A percentile compares a stretch with the other conserved stretches of the same genome.
Conservation (phyloP, 2,329 filamentous ascomycete species). For the Gaeumannomyces tritici region DNA sequence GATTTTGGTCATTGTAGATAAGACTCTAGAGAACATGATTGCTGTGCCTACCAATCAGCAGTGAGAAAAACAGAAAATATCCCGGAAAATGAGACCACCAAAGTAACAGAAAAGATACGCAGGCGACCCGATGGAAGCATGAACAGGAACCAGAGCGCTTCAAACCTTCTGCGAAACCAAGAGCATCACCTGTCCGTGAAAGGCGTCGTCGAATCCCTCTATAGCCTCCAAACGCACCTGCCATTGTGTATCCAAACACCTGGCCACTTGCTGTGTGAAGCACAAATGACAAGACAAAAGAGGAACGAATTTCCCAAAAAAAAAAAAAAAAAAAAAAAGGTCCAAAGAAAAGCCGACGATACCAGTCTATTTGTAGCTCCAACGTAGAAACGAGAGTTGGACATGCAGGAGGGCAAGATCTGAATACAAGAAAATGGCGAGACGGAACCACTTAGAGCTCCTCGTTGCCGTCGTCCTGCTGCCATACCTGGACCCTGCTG, state of each 20-base stretch:
- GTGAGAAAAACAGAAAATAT: neutral
- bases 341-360: neutral
- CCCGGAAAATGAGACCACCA: neutral
- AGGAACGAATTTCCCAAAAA: neutral
- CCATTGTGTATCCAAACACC: neutral
- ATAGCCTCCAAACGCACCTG: neutral
- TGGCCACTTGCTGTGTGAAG: neutral
- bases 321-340: too few species aligned
- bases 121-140: neutral
- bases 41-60: neutral
- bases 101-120: neutral
- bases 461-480: slow-evolving; percentile 56
- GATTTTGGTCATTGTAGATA: neutral
- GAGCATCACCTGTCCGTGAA: neutral
- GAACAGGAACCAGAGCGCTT: neutral
- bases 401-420: slow-evolving; percentile 3
- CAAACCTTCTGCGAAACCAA: neutral
- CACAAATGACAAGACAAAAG: neutral
- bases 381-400: neutral
- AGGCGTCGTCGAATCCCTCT: neutral
- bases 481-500: slow-evolving; percentile 60
- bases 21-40: neutral
- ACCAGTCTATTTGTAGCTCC: neutral
- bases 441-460: slow-evolving; percentile 24
- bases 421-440: slow-evolving; percentile 5